Base-by-base conservation (phyloP, 345 rosid species). In the Lenwebbia sp. region DNA sequence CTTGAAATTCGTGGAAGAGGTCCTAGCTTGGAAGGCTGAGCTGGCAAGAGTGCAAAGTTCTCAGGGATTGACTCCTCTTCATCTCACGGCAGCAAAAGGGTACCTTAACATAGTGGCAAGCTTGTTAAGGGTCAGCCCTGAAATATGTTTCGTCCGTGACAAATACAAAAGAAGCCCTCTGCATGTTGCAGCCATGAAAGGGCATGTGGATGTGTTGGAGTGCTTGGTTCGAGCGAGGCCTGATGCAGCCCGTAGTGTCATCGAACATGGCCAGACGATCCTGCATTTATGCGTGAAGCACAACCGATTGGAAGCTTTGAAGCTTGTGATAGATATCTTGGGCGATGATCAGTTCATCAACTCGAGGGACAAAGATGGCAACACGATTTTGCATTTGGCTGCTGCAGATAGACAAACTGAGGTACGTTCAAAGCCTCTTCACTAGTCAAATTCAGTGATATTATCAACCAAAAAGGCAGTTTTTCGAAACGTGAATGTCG, bases 41-140 rank as follows among this genome's bases (percentile, higher is more conserved):
- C 75, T 89, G 3, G 87, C 86, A 51, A 53, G 6, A 19, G 85
- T 28, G 84, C 26, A 60, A 19, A 85, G 78, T 75, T 87, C 90
- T n/a, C 87, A 83, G 4, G 14, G 82, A 3, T 75, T 3, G 1
- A 70, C 85, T 1, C 88, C 89, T 84, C 87, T 89, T 85, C 90
- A 89, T 84, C 83, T 83, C 10, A 86, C 89, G 1, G 55, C 86
- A 7, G 88, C 89, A 44, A 86, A 85, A 84, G 89, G 89, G 53
- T 86, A 83, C 3, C 13, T 5, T 5, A 33, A 85, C 40, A 83
- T 89, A 7, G 90, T 83, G 47, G 28, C 25, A 37, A 57, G 28
- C 54, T 22, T 85, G 54, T 26, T 87, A 17, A 13, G 5, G 3
- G 65, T 50, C 1, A 2, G 15, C 22, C 54, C 57, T 7, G 70